Evolutionary conservation across 192 early-diverging fungal genomes (phyloP), one percentile per base, ranked within the genome.

Genomic region (Backusella mclennaniae): DNA sequence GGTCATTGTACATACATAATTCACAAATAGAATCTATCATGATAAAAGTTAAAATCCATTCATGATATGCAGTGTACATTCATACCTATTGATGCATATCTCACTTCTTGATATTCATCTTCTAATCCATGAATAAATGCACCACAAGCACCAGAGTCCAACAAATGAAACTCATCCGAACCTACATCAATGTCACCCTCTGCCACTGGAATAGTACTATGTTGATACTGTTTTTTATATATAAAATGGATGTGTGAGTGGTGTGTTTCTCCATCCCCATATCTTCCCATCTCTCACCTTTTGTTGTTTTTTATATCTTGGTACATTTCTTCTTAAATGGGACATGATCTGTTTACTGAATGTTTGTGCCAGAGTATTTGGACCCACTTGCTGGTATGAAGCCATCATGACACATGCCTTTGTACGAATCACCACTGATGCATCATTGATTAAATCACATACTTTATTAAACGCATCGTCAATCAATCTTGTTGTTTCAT

Each of bases 51-150:
- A 49, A 35, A 1, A 59, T 14, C 21, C 6, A 35, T 17, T 12
- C 2, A 23, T 11, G 26, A 14, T 17, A 14, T 26, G 0, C 4
- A 15, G 3, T 56, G 0, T 71, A n/a, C 19, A 29, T 21, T 17
- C 66, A 73, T 88, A 95, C 94, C 89, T 36, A 98, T 95, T 11
- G 96, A 88, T 6, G 96, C 93, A 69, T 90, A 89, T 56, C 96
- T 85, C 39, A 99, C 96, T 29, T 91, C 91, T 69, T 93, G 90
- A 83, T 90, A 96, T 85, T 98, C 96, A 84, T 99, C 98, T 77
- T 99, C 98, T 38, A 97, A 86, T 3, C 95, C 96, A 80, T 97
- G 96, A 15, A 99, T 91, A 89, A 99, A 99, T 0, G 95, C 95
- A 7, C 98, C 98, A 74, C 90, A 95, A 3, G 94, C 93, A 35